phyloP scores from a whole-genome alignment of 768 basidiomycete genomes.

The Exidia glandulosa region DNA sequence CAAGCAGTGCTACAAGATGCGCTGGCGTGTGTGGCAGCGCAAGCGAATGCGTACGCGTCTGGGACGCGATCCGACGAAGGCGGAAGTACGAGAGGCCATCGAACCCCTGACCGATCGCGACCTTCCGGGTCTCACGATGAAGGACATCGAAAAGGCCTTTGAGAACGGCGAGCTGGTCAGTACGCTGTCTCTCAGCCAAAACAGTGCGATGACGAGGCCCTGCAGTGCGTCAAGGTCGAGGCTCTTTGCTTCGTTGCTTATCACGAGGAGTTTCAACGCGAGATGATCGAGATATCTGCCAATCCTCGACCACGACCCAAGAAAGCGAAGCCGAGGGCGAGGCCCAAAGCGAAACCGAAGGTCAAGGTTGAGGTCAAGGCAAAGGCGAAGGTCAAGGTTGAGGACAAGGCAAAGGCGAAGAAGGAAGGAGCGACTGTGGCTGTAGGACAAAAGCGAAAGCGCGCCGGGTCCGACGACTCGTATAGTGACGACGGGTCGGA shows the following conservation, averaged over 20 bases:
- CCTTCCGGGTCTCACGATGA: not conserved
- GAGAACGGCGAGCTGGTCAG: not conserved
- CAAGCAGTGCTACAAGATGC: not conserved
- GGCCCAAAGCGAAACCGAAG: not conserved
- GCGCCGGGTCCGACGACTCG: not conserved
- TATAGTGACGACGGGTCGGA: not conserved
- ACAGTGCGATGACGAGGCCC: not conserved
- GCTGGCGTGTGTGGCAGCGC: not conserved
- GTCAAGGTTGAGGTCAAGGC: not conserved
- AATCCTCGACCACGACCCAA: not conserved
- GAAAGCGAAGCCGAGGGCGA: not conserved
- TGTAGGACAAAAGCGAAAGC: no score
- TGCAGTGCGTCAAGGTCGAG: not conserved
- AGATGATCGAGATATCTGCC: not conserved
- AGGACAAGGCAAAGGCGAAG: not conserved
- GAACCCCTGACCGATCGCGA: not conserved
- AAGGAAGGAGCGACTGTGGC: no score
- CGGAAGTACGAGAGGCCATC: not conserved
- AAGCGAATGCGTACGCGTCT: not conserved
- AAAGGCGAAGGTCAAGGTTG: not conserved
- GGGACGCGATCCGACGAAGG: not conserved
- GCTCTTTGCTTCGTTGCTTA: not conserved
- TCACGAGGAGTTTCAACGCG: not conserved
- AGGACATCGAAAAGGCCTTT: not conserved
- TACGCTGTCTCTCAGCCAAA: no score